phyloP scores from a whole-genome alignment of 805 yeast species.

The Wickerhamiella domercqiae region DNA sequence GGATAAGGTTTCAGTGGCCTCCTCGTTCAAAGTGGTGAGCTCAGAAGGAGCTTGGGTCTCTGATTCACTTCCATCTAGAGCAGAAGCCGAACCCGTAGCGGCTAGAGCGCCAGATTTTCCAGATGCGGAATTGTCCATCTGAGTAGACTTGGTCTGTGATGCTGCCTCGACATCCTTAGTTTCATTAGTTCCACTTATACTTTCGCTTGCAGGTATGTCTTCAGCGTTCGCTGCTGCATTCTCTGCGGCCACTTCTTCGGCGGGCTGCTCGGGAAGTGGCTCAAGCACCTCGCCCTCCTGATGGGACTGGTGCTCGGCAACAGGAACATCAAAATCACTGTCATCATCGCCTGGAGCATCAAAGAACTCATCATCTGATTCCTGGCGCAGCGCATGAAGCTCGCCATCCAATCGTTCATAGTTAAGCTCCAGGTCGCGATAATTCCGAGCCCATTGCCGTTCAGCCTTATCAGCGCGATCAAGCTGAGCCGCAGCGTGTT shows the following conservation, averaged over 20 bases:
- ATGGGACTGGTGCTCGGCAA: conserved; percentile 2
- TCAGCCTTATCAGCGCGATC: conserved; percentile 18
- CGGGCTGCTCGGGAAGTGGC: no score
- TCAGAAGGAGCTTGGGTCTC: conserved; percentile 4
- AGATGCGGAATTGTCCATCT: no score
- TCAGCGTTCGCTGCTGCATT: no score
- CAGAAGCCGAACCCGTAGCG: no score
- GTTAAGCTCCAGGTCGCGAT: conserved; percentile 27
- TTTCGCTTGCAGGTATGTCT: no score
- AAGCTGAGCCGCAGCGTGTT: conserved; percentile 7
- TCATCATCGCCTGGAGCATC: conserved; percentile 19
- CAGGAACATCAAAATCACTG: background rate
- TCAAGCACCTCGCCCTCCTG: conserved; percentile 6
- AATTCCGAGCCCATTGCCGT: conserved; percentile 30
- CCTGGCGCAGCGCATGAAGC: conserved; percentile 21
- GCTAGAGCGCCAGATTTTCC: no score
- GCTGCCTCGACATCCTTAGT: no score
- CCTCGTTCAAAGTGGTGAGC: conserved; percentile 2
- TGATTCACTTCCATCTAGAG: no score
- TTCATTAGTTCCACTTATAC: no score
- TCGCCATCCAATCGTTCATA: conserved; percentile 27
- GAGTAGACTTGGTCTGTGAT: no score
- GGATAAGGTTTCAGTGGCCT: conserved; percentile 1
- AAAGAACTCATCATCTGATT: conserved; percentile 23
- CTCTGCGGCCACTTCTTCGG: no score